Percentiles rank a stretch among this genome's conserved stretches.
These are phyloP conservation scores for Xylaria palmicola DNA, from an alignment of 495 filamentous ascomycete genomes.

Conservation along the genomic window DNA sequence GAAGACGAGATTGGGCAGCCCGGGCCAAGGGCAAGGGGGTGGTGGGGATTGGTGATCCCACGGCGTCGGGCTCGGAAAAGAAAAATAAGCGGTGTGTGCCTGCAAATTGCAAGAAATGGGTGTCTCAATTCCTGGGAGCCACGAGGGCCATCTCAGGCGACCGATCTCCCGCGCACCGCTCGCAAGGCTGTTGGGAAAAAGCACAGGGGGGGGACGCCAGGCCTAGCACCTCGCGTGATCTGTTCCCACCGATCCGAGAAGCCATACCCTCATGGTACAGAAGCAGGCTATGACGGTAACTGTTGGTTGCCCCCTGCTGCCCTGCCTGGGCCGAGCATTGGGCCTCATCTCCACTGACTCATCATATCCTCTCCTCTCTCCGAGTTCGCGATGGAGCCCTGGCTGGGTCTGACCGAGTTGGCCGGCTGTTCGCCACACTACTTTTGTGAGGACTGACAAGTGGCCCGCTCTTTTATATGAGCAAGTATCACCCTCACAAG, in stretches of 20 bases:
- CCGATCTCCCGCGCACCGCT: not conserved
- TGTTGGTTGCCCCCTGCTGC: not conserved
- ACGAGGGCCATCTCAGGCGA: not conserved
- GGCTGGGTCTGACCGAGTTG: not conserved
- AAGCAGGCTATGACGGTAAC: not conserved
- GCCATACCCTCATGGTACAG: not conserved
- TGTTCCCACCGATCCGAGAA: not conserved
- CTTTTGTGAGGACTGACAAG: not conserved
- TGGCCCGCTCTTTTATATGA: not conserved
- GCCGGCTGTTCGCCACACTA: too few relatives aligned
- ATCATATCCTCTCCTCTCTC: not conserved
- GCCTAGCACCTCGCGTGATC: not conserved
- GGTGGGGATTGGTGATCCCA: not conserved
- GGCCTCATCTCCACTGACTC: not conserved
- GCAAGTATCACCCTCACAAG: not conserved
- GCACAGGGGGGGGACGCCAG: not conserved
- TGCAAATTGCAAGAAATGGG: not conserved
- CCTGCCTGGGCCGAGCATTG: not conserved
- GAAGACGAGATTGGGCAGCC: not conserved
- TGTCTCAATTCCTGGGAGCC: not conserved
- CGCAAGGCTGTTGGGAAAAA: not conserved
- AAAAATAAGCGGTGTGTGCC: constrained; percentile 3
- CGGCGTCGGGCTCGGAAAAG: constrained; percentile 2
- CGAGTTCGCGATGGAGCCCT: not conserved
- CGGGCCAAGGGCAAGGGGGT: not conserved